Evolutionary conservation across 306 rosid species (phyloP).

Genomic region (Sophora flavescens): DNA sequence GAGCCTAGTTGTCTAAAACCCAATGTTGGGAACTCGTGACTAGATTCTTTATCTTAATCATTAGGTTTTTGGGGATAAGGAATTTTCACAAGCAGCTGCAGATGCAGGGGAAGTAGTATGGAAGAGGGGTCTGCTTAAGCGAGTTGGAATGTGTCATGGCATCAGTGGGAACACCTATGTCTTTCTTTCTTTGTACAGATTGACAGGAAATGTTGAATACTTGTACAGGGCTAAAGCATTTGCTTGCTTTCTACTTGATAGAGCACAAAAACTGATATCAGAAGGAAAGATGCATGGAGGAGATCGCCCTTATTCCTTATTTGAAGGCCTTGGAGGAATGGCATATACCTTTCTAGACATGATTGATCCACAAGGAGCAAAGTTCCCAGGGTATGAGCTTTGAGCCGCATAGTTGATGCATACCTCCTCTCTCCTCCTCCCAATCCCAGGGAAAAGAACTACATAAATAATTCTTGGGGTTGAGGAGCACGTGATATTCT

Average conservation of each 20-base stretch:
- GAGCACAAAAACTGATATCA: slow-evolving; percentile 59
- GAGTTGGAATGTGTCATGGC: slow-evolving; percentile 90
- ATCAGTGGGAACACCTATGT: slow-evolving; percentile 82
- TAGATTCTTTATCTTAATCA: slow-evolving; percentile 28
- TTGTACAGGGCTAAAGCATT: slow-evolving; percentile 84
- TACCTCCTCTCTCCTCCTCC: neutral
- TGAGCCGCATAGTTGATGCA: slow-evolving; percentile 43
- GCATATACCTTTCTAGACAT: slow-evolving; percentile 70
- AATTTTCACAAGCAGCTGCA: slow-evolving; percentile 74
- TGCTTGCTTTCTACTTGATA: slow-evolving; percentile 76
- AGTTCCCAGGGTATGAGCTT: slow-evolving; percentile 82
- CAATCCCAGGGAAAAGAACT: neutral
- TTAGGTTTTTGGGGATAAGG: slow-evolving; percentile 73
- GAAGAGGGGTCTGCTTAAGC: slow-evolving; percentile 81
- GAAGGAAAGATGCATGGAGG: slow-evolving; percentile 86
- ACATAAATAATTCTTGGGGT: neutral
- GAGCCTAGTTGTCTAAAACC: neutral
- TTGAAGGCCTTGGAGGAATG: slow-evolving; percentile 92
- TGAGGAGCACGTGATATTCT: slow-evolving; percentile 6
- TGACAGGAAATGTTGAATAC: slow-evolving; percentile 67
- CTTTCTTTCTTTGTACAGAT: slow-evolving; percentile 79
- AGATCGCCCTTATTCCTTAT: slow-evolving; percentile 76
- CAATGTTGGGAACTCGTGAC: slow-evolving; percentile 3
- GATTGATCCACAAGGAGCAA: slow-evolving; percentile 67
- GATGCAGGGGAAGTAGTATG: slow-evolving; percentile 84